Evolutionary conservation across 306 rosid genomes (phyloP).

Genomic region (Lathyrus oleraceus): DNA sequence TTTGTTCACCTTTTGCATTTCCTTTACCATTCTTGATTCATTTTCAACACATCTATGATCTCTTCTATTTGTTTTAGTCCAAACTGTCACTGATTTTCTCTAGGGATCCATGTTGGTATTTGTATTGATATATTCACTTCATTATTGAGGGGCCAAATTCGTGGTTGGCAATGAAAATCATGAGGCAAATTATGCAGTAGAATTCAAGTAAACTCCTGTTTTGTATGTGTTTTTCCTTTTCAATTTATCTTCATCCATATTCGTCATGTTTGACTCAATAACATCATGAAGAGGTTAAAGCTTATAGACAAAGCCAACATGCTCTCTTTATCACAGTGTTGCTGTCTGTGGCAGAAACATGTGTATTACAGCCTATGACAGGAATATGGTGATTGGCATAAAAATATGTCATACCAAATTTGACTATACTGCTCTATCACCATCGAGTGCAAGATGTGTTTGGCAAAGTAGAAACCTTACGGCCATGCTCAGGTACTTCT

Average conservation of each 20-base stretch:
- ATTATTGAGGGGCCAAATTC: constrained; percentile 2
- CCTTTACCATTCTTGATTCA: constrained; percentile 17
- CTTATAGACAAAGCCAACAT: constrained; percentile 18
- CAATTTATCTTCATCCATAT: constrained; percentile 8
- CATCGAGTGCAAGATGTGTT: constrained; percentile 38
- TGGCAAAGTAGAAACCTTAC: constrained; percentile 49
- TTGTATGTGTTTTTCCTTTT: neutral
- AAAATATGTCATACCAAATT: neutral
- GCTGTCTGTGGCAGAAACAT: neutral
- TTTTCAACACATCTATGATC: constrained; percentile 32
- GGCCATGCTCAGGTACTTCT: constrained; percentile 79
- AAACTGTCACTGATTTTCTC: constrained; percentile 28
- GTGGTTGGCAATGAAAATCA: constrained; percentile 30
- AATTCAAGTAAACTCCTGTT: constrained; percentile 24
- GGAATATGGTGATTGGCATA: neutral
- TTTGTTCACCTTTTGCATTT: constrained; percentile 38
- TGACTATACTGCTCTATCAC: neutral
- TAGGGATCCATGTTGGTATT: constrained; percentile 32
- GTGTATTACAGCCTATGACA: neutral
- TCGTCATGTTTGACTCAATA: constrained; percentile 29
- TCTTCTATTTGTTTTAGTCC: constrained; percentile 26
- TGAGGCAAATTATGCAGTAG: constrained; percentile 24
- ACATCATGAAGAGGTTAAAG: constrained; percentile 44
- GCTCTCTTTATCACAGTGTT: constrained; percentile 30
- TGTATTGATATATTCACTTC: constrained; percentile 30